Percentiles rank a stretch among this genome's conserved stretches.
Conservation (phyloP, 768 basidiomycete genomes). For the Fibroporia radiculosa region DNA sequence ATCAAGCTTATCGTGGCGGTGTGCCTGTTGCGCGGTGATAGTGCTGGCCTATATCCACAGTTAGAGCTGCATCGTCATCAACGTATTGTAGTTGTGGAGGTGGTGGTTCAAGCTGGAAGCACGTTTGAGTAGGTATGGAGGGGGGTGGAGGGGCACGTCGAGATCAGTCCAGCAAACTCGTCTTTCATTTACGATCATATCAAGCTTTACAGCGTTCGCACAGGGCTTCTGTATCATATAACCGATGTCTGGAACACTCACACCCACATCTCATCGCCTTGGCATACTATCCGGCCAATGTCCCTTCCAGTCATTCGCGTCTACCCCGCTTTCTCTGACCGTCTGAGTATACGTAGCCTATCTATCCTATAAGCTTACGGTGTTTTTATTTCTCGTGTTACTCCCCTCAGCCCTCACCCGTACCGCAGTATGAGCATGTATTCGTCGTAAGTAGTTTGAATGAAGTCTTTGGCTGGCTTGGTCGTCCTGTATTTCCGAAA, state of each 20-base stretch:
- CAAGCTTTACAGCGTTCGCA: neutral
- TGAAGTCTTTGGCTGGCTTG: too few species aligned
- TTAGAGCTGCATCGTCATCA: too few species aligned
- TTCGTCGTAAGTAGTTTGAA: too few species aligned
- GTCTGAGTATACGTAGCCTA: slow-evolving; percentile 5
- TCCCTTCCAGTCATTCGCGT: neutral
- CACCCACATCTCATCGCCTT: neutral
- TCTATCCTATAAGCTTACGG: slow-evolving; percentile 4
- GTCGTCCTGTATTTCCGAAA: too few species aligned
- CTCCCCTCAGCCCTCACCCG: too few species aligned
- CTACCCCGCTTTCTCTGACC: slow-evolving; percentile 8
- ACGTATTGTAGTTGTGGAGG: neutral
- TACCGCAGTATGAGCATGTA: too few species aligned
- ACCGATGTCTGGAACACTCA: slow-evolving; percentile 1
- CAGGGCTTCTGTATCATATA: slow-evolving; percentile 3
- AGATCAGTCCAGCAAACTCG: neutral
- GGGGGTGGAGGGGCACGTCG: neutral
- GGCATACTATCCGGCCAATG: neutral
- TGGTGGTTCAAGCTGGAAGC: neutral
- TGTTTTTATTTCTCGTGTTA: neutral
- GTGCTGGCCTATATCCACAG: too few species aligned
- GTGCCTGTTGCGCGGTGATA: slow-evolving; percentile 23
- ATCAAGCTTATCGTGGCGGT: slow-evolving; percentile 20
- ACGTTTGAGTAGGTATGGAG: slow-evolving; percentile 7
- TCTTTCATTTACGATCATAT: neutral